Conservation (phyloP, 805 yeast genomes). For the Pichia occidentalis region DNA sequence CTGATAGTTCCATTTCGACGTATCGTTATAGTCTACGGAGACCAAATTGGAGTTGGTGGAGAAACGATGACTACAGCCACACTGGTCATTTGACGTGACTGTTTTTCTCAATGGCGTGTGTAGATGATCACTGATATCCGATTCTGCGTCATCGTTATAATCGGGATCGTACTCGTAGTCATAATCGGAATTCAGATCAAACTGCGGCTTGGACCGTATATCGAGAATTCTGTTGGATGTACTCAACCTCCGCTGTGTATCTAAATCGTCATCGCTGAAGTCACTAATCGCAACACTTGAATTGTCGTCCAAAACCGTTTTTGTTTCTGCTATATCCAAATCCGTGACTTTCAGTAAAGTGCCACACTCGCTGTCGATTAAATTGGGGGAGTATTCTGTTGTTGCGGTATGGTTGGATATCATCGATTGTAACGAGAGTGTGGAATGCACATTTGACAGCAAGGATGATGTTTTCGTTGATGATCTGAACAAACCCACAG, state of each 20-base stretch:
- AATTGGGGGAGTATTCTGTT: constrained; percentile 28
- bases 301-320: too few relatives aligned
- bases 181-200: too few relatives aligned
- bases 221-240: too few relatives aligned
- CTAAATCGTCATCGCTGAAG: constrained; percentile 10
- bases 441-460: constrained; percentile 16
- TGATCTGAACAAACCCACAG: too few relatives aligned
- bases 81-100: constrained; percentile 3
- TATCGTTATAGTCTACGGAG: constrained; percentile 6
- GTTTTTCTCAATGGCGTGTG: neutral
- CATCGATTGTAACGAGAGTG: constrained; percentile 20
- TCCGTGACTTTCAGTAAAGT: constrained; percentile 20
- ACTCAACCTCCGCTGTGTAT: too few relatives aligned
- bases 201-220: too few relatives aligned
- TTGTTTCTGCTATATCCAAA: constrained; percentile 21
- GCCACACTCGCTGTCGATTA: constrained; percentile 27
- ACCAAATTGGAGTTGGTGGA: neutral
- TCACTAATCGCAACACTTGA: too few relatives aligned
- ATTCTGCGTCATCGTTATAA: constrained; percentile 6
- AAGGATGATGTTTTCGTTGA: too few relatives aligned
- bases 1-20: constrained; percentile 6
- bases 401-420: constrained; percentile 18
- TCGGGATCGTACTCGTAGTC: constrained; percentile 4
- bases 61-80: constrained; percentile 1
- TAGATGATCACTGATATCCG: constrained; percentile 2